Evolutionary conservation across 176 grass and related monocot species (phyloP), one percentile per base, ranked within the genome.

Genomic region (Luzula sylvatica): DNA sequence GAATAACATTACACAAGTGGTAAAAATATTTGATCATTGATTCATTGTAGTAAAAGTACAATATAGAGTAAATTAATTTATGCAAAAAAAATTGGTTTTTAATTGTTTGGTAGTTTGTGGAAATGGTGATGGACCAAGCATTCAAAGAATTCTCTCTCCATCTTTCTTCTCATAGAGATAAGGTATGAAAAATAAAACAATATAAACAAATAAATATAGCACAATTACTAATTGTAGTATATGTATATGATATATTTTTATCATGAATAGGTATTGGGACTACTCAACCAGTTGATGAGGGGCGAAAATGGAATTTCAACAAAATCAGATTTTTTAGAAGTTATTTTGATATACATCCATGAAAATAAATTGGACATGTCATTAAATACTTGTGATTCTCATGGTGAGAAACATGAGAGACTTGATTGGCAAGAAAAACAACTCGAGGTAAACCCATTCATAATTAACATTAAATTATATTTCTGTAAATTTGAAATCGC

Each of bases 121-220:
- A 86, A 86, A 67, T 79, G 38, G 61, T 93, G 53, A 76, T 93
- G 5, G 87, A 93, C 38, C 87, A 86, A 57, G 72, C 87, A 27
- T 80, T 72, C 40, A 93, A 85, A 30, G 81, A 86, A 72, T 93
- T 86, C 52, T 68, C 68, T 41, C 47, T 82, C 58, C 55, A 73
- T 11, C 66, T 93, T 8, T 49, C 56, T 46, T 86, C 87, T 66
- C 81, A 78, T 41, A 72, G 69, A 68, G 77, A 86, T 64, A 65
- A 93, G 81, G 87, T 93, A 74, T 11, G 11, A 40, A 40, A 5
- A 5, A 40, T 40, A 40, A 11, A 6, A 40, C 35, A 6, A 40
- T 40, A 16, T 14, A 28, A 7, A 44, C 11, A 12, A 23, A 15
- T 12, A 22, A 7, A 12, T 29, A 28, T 1, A 48, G 12, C 12